Conservation (phyloP, 2,329 filamentous ascomycete genomes). For the Stagonosporopsis tanaceti region DNA sequence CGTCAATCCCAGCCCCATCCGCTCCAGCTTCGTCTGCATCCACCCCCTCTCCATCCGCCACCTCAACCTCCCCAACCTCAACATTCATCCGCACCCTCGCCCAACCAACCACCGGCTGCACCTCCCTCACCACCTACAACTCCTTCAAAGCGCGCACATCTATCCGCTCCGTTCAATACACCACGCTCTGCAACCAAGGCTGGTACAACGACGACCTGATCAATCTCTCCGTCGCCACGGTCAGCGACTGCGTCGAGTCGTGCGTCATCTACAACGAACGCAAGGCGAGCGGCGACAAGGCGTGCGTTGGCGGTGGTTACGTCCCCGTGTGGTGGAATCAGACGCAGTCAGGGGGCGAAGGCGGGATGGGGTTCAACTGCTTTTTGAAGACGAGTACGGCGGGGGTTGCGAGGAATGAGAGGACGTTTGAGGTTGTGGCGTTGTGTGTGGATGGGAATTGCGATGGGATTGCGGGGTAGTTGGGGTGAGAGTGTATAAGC, state of each 20-base stretch:
- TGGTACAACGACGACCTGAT: background rate
- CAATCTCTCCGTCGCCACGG: background rate
- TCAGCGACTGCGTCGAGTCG: slow-evolving; percentile 20
- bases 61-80: background rate
- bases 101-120: slow-evolving; percentile 10
- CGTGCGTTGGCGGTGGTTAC: slow-evolving; percentile 16
- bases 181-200: slow-evolving; percentile 8
- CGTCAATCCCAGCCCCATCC: background rate
- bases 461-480: background rate
- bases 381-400: slow-evolving; percentile 12
- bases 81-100: slow-evolving; percentile 4
- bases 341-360: slow-evolving; percentile 1
- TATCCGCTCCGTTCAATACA: slow-evolving; percentile 1
- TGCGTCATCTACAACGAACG: slow-evolving; percentile 18
- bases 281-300: background rate
- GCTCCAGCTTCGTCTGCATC: background rate
- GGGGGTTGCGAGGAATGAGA: slow-evolving; percentile 13
- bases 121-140: background rate
- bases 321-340: slow-evolving; percentile 20
- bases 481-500: too few species aligned
- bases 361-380: slow-evolving; percentile 15
- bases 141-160: slow-evolving; percentile 6
- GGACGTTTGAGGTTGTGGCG: slow-evolving; percentile 11
- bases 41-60: background rate
- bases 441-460: slow-evolving; percentile 6